Percentiles rank a stretch among this genome's conserved stretches.
phyloP scores from a whole-genome alignment of 1,139 yeast species.

The Magnusiomyces tetraspermus region DNA sequence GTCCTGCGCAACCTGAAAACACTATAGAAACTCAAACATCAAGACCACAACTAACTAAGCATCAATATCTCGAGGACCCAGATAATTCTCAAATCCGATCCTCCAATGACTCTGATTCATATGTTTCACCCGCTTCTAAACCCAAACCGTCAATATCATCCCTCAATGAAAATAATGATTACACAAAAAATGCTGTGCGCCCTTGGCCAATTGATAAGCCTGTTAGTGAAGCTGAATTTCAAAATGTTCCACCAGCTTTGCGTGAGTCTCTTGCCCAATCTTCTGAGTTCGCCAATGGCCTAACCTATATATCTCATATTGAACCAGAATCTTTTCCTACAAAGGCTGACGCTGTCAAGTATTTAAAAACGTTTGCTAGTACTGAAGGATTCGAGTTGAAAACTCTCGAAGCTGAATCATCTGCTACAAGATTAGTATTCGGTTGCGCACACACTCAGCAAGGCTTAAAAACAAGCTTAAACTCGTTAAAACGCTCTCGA shows the following conservation, averaged over 20 bases:
- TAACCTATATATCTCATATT: slow-evolving; percentile 9
- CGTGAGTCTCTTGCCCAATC: slow-evolving; percentile 10
- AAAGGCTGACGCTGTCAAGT: slow-evolving; percentile 1
- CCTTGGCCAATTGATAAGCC: slow-evolving; percentile 14
- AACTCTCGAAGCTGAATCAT: background rate
- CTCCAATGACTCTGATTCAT: no score
- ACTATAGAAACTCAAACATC: no score
- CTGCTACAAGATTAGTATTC: background rate
- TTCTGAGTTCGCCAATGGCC: slow-evolving; percentile 12
- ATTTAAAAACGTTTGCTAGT: slow-evolving; percentile 6
- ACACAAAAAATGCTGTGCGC: background rate
- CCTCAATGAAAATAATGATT: background rate
- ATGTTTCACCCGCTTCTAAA: background rate
- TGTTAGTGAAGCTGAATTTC: slow-evolving; percentile 7
- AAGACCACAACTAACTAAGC: no score
- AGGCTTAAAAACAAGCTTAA: no score
- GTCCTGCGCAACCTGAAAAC: no score
- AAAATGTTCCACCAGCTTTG: slow-evolving; percentile 7
- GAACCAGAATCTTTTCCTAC: slow-evolving; percentile 6
- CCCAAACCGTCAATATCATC: background rate
- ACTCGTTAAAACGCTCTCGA: no score
- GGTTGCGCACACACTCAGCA: background rate
- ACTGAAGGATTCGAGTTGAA: slow-evolving; percentile 11
- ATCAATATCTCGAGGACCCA: no score
- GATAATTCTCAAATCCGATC: no score